Evolutionary conservation across 148 eudicot genomes (phyloP).

Genomic region (Arctostaphylos glauca): DNA sequence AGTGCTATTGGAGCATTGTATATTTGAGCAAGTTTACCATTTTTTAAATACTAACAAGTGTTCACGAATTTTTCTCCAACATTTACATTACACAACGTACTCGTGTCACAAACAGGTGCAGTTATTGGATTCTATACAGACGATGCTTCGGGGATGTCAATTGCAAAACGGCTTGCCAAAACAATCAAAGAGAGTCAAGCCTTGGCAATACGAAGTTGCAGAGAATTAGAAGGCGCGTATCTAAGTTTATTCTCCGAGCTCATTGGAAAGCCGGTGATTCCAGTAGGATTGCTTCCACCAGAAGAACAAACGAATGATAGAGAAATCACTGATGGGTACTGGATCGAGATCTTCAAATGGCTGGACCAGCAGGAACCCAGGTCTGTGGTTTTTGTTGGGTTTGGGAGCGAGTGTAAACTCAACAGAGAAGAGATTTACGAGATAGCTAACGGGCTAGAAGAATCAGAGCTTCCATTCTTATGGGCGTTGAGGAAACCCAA

Average conservation of each 20-base stretch:
- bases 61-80: too few relatives aligned
- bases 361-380: slow-evolving; percentile 17
- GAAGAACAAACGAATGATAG: slow-evolving; percentile 4
- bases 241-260: neutral
- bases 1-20: too few relatives aligned
- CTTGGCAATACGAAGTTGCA: slow-evolving; percentile 13
- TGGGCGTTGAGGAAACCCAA: slow-evolving; percentile 17
- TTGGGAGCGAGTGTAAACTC: slow-evolving; percentile 23
- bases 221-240: slow-evolving; percentile 23
- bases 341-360: slow-evolving; percentile 25
- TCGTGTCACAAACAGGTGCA: neutral
- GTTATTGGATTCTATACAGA: neutral
- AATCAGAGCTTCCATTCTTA: slow-evolving; percentile 20
- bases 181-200: neutral
- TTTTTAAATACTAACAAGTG: too few relatives aligned
- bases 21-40: too few relatives aligned
- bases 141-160: slow-evolving; percentile 9
- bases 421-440: slow-evolving; percentile 19
- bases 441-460: slow-evolving; percentile 20
- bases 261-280: slow-evolving; percentile 8
- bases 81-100: too few relatives aligned
- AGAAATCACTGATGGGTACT: neutral
- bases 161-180: slow-evolving; percentile 10
- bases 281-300: slow-evolving; percentile 21
- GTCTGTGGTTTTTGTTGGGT: slow-evolving; percentile 27